These are phyloP conservation scores for Xylaria nigripes DNA, from an alignment of 495 filamentous ascomycete genomes.

Conservation along the genomic window DNA sequence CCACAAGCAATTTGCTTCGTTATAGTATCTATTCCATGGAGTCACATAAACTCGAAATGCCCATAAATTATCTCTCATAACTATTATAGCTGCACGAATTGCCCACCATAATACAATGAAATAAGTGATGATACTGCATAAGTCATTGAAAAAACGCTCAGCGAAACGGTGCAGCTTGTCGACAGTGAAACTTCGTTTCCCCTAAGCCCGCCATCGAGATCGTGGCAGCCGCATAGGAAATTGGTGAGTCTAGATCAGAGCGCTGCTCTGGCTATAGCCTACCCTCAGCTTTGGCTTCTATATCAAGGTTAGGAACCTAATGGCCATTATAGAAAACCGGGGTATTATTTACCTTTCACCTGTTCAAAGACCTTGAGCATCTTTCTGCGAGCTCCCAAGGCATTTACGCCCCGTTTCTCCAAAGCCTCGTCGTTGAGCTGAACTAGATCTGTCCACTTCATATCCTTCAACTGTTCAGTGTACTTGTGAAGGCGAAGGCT, in stretches of 20 bases:
- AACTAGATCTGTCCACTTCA: conserved; percentile 92
- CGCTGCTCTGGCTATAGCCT: conserved; percentile 38
- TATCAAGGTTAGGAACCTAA: conserved; percentile 18
- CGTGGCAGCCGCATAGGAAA: not conserved
- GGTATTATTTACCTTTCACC: conserved; percentile 55
- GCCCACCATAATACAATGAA: not conserved
- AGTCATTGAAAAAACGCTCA: not conserved
- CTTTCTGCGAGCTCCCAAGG: conserved; percentile 88
- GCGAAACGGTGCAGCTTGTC: not conserved
- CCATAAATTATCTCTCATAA: not conserved
- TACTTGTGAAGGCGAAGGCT: conserved; percentile 96
- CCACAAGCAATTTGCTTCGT: not conserved
- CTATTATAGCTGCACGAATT: not conserved
- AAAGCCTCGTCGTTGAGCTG: conserved; percentile 89
- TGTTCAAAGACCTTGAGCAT: conserved; percentile 99
- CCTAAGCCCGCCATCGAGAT: not conserved
- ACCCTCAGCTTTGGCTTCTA: conserved; percentile 55
- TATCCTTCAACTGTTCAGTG: conserved; percentile 93
- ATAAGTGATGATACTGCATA: not conserved
- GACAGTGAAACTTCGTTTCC: not conserved
- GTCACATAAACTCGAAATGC: not conserved
- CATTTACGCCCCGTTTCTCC: conserved; percentile 90
- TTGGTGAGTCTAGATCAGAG: not conserved
- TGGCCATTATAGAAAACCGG: not conserved
- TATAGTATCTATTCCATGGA: not conserved